Evolutionary conservation across 2,329 filamentous ascomycete genomes (phyloP), one percentile per base, ranked within the genome.

Genomic region (Aspergillus ibericus): DNA sequence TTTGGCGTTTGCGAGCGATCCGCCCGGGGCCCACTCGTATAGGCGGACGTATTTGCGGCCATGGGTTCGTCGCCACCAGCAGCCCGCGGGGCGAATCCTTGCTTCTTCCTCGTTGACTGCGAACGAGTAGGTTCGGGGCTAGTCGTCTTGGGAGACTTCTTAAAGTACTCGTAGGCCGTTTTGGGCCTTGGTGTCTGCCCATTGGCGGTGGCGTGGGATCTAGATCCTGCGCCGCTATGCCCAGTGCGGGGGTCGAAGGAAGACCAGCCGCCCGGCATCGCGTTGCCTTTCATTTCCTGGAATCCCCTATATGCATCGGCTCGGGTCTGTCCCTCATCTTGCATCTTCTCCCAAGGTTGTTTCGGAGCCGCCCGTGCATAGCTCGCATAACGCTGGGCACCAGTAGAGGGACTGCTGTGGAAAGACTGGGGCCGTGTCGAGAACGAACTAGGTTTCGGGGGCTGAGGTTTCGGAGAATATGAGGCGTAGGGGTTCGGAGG

Each of bases 61-160:
- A 83, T 83, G 35, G 82, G 79, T 64, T 87, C 85, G 66, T 87
- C 85, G 35, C 80, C 83, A n/a, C 82, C 83, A 32, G 83, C 83
- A 32, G 83, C 78, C n/a, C 79, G 79, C 18, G 85, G 84, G 56
- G 85, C 82, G 66, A 86, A 88, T 4, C 83, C 85, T 46, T 78
- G 75, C 68, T 78, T 84, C 64, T 79, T 83, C 36, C 82, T 82
- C 3, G 78, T 75, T 4, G 76, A 75, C 27, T 78, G 71, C 0
- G 76, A 64, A 54, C 73, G 74, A n/a, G 73, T 63, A 25, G 75
- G 64, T 18, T 70, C 70, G 15, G 73, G 67, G 46, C 68, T 71
- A n/a, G 74, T 64, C 4, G 73, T 61, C 48, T 68, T 75, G 55
- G 59, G 64, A 40, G 61, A 66, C 29, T 68, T 69, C 55, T 71